These are phyloP conservation scores for Avena insularis DNA, from an alignment of 176 grass and related monocot genomes.

Conservation along the genomic window DNA sequence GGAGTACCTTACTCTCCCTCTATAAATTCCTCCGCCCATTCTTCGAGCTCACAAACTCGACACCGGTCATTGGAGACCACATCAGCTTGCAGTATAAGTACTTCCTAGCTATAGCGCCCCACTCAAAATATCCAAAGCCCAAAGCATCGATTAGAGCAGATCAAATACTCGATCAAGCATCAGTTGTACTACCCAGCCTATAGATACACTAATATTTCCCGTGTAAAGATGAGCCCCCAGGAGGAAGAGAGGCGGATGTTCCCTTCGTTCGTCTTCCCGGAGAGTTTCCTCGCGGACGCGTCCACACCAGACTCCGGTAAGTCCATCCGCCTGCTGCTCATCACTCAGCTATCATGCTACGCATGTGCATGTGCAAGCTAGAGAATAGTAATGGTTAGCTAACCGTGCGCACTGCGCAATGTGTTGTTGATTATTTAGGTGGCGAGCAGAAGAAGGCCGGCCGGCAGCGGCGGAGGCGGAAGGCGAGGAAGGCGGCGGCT, in stretches of 20 bases:
- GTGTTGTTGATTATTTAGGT: not conserved
- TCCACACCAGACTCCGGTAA: conserved; percentile 35
- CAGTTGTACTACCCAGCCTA: too few relatives aligned
- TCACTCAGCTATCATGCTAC: too few relatives aligned
- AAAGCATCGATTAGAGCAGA: conserved; percentile 19
- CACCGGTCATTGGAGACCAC: conserved; percentile 11
- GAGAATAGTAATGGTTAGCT: too few relatives aligned
- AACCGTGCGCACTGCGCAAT: not conserved
- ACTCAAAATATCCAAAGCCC: conserved; percentile 24
- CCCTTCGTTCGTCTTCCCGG: conserved; percentile 45
- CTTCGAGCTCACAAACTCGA: conserved; percentile 30
- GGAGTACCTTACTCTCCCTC: not conserved
- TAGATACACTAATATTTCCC: not conserved
- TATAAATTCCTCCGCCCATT: conserved; percentile 46
- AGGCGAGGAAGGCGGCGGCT: conserved; percentile 24
- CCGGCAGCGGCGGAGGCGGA: conserved; percentile 61
- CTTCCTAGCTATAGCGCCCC: conserved; percentile 3
- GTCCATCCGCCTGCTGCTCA: not conserved
- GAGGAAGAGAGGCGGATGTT: conserved; percentile 62
- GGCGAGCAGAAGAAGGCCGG: conserved; percentile 56
- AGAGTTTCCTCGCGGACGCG: conserved; percentile 39
- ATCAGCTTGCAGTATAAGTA: not conserved
- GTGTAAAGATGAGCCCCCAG: conserved; percentile 41
- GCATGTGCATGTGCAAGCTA: too few relatives aligned
- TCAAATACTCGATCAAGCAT: conserved; percentile 15